Base-by-base conservation (phyloP, 495 filamentous ascomycete species). In the Penicillium mononematosum region DNA sequence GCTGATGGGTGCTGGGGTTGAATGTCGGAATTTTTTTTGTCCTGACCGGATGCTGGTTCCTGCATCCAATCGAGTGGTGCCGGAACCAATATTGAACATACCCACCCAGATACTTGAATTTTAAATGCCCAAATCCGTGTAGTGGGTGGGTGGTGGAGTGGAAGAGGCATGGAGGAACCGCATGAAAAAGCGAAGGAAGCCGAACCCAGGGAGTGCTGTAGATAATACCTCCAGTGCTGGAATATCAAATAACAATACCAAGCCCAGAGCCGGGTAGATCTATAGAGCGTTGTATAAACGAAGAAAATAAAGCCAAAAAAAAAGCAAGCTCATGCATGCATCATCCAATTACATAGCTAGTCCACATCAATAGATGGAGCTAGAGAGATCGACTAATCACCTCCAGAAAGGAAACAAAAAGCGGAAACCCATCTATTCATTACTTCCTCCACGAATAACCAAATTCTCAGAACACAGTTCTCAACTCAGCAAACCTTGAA, bases 321-420 rank as follows among this genome's bases (percentile, higher is more conserved):
- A 41, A 52, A 29, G 19, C 47, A 50, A 38, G 31, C 45, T 20
- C 27, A 50, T 50, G 45, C 22, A 32, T 32, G 31, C 47, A 50
- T 50, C 17, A 20, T 24, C n/a, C 19, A 32, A 20, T 29, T 36
- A 38, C 31, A 19, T 38, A 36, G 12, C 29, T 50, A n/a, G 47
- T 36, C 20, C 38, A 50, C 47, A 50, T 36, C 32, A 20, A 50
- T 50, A 50, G 31, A 50, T 38, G 47, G 38, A 25, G 20, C 20
- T 5, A 10, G 31, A 22, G n/a, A 36, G 47, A 20, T 32, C 47
- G 10, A 50, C 31, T 20, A 38, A n/a, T 20, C 47, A 36, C 19
- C 31, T 24, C 22, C 45, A 45, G 25, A 12, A 45, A 34, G 20
- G 11, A 16, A 48, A 32, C 14, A 16, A 34, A 14, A 17, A 20